Evolutionary conservation across 768 basidiomycete species (phyloP), one percentile per base, ranked within the genome.

Genomic region (Suillus fuscotomentosus): DNA sequence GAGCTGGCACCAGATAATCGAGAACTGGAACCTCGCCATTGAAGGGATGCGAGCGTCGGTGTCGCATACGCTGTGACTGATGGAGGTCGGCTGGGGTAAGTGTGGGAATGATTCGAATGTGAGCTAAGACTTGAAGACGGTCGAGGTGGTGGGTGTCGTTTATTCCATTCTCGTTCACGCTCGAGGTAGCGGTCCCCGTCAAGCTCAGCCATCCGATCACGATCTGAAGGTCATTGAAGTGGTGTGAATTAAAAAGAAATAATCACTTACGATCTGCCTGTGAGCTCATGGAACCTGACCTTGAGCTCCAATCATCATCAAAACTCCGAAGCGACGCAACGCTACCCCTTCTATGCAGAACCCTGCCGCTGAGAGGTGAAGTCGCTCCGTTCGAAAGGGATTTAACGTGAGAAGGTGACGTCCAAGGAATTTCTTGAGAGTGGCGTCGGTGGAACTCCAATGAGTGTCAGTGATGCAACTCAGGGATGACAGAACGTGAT

Each of bases 151-250:
- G 73, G 69, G 24, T 77, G 77, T 13, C 78, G 81, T 66, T 77
- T 84, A 70, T 86, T 87, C 86, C 86, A 86, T 60, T 81, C 80
- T 41, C 83, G 79, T 68, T 87, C 88, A 45, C 81, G 78, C 62
- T 86, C 84, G 36, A 76, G 65, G 54, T 78, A 77, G 54, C 75
- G 79, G 60, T 86, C 85, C 51, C 70, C 71, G 62, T 82, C 81
- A 27, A 79, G 61, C 54, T 83, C 83, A 45, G 70, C 71, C 6
- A 77, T 70, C 41, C 77, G 77, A 47, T 86, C 85, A 55, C 72
- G 77, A 72, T 84, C 87, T 87, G 64, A 69, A 57, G 41, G 47
- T 45, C 45, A 20, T 13, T 31, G 14, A 14, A 54, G 62, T 60
- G 42, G 50, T 36, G 13, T 24, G 15, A 38, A 45, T 36, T n/a